These are phyloP conservation scores for Phytophthora fragariae DNA, from an alignment of 352 stramenopile species.

Conservation along the genomic window DNA sequence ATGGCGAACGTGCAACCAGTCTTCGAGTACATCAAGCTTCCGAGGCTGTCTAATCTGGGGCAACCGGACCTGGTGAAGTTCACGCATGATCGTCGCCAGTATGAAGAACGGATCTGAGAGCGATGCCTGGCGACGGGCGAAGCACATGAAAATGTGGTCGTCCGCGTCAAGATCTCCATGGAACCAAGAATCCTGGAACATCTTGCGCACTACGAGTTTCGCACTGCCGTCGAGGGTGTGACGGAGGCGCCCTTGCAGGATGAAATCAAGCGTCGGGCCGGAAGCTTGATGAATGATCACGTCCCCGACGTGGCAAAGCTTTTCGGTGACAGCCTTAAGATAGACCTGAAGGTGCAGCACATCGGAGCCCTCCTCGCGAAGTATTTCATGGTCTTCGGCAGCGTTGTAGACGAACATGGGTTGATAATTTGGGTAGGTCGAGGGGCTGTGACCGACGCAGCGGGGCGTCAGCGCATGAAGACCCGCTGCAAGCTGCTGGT, in stretches of 20 bases:
- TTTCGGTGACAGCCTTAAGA: not conserved
- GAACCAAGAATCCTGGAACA: not conserved
- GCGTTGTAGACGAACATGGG: not conserved
- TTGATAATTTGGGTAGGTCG: not conserved
- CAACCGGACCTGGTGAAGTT: not conserved
- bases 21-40: not conserved
- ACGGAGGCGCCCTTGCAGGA: not conserved
- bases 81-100: not conserved
- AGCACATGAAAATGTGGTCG: not conserved
- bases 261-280: not conserved
- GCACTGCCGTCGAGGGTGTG: not conserved
- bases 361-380: not conserved
- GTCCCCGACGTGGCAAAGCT: not conserved
- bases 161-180: not conserved
- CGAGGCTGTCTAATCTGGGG: not conserved
- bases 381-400: not conserved
- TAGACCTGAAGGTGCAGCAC: not conserved
- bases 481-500: not conserved
- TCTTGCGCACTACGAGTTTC: not conserved
- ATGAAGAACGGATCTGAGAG: not conserved
- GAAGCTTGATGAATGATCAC: not conserved
- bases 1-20: not conserved
- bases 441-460: slow-evolving; percentile 1
- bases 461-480: slow-evolving; percentile 2
- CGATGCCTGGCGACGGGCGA: not conserved